Conservation (phyloP, 1,139 yeast species). For the Kodamaea sp. region DNA sequence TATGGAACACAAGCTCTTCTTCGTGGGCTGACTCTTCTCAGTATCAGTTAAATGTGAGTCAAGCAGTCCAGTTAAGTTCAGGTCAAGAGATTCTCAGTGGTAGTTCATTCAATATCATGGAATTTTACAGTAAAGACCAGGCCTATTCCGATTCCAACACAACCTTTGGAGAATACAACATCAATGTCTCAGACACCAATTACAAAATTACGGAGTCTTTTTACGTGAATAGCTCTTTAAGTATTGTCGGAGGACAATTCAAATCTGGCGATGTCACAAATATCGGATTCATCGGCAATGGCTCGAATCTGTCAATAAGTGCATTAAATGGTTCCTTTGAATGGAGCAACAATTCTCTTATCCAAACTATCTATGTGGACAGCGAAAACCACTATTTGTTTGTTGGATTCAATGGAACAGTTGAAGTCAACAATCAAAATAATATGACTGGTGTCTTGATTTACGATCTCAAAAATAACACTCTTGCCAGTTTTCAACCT, state of each 20-base stretch:
- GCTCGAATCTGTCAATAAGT: slow-evolving; percentile 21
- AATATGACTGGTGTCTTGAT: slow-evolving; percentile 50
- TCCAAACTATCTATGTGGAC: slow-evolving; percentile 47
- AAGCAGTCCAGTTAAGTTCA: slow-evolving; percentile 27
- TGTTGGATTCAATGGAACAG: slow-evolving; percentile 55
- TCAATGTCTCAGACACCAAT: slow-evolving; percentile 19
- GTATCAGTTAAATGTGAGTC: slow-evolving; percentile 37
- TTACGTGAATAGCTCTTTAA: slow-evolving; percentile 48
- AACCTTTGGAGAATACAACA: slow-evolving; percentile 25
- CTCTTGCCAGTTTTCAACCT: slow-evolving; percentile 50
- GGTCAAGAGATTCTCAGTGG: slow-evolving; percentile 41
- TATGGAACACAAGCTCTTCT: slow-evolving; percentile 44
- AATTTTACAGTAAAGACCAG: slow-evolving; percentile 31
- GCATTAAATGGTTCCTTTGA: slow-evolving; percentile 30
- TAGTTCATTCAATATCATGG: slow-evolving; percentile 41
- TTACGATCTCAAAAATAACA: slow-evolving; percentile 46
- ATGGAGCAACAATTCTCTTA: slow-evolving; percentile 36
- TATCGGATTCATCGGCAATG: slow-evolving; percentile 42
- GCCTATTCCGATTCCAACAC: slow-evolving; percentile 27
- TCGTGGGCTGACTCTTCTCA: slow-evolving; percentile 36
- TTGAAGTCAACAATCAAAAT: slow-evolving; percentile 21
- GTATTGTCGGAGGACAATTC: slow-evolving; percentile 56
- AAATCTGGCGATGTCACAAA: slow-evolving; percentile 21
- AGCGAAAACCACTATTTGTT: slow-evolving; percentile 37
- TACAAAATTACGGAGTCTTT: slow-evolving; percentile 46